phyloP scores from a whole-genome alignment of 2,329 filamentous ascomycete species.

The Neofusicoccum umdonicola region DNA sequence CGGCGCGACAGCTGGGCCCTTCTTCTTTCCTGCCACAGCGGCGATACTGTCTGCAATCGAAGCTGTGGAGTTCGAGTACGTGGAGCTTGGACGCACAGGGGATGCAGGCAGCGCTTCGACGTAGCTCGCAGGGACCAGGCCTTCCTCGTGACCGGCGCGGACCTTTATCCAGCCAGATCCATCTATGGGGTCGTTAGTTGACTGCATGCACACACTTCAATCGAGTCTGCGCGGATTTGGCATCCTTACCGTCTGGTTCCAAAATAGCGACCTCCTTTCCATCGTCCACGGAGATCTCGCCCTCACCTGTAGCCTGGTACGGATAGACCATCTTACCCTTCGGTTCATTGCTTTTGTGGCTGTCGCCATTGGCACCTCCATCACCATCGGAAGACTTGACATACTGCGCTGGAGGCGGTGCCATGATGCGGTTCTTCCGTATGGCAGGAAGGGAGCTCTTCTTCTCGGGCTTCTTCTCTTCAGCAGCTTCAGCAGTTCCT shows the following conservation, averaged over 20 bases:
- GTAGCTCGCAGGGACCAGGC: constrained; percentile 84
- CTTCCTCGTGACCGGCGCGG: constrained; percentile 70
- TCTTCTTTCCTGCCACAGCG: constrained; percentile 63
- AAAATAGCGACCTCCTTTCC: constrained; percentile 71
- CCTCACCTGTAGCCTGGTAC: constrained; percentile 77
- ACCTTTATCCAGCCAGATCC: constrained; percentile 91
- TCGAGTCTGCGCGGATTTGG: constrained; percentile 10
- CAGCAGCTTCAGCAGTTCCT: constrained; percentile 53
- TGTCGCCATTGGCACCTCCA: constrained; percentile 46
- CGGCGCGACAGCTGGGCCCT: constrained; percentile 88
- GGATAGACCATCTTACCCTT: constrained; percentile 86
- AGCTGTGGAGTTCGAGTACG: constrained; percentile 74
- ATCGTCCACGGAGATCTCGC: constrained; percentile 77
- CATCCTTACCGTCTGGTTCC: constrained; percentile 78
- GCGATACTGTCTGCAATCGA: constrained; percentile 58
- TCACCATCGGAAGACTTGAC: constrained; percentile 53
- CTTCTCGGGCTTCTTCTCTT: constrained; percentile 49
- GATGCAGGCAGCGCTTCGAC: constrained; percentile 61
- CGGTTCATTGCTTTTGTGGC: constrained; percentile 49
- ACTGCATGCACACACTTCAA: constrained; percentile 1
- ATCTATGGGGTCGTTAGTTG: constrained; percentile 52
- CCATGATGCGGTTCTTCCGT: constrained; percentile 70
- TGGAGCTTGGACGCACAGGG: constrained; percentile 51
- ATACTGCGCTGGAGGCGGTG: constrained; percentile 82
- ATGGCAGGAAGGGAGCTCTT: constrained; percentile 31